Evolutionary conservation across 176 grass and related monocot genomes (phyloP), one percentile per base, ranked within the genome.

Genomic region (Poa pratensis): DNA sequence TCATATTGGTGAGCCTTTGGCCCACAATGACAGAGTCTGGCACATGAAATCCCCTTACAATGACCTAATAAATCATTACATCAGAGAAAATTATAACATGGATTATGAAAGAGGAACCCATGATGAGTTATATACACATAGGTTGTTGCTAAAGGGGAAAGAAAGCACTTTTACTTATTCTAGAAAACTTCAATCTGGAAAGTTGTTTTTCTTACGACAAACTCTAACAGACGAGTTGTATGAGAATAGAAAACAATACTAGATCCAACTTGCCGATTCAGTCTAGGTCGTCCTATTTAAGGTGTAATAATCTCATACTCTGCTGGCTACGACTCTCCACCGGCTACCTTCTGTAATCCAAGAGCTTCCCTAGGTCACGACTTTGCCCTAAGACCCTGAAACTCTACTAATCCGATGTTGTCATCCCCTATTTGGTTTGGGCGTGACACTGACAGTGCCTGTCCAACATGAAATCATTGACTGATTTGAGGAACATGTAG

Each of bases 11-110:
- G 26, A 64, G 13, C 61, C 26, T 51, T 86, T 42, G 68, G 28
- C 85, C 85, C 45, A 70, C 45, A 37, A 86, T 73, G 24, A 72
- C 20, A 26, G 85, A 80, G 26, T 37, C 9, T 17, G 42, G 53
- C 57, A 57, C 19, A 10, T 58, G 77, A 80, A 73, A 86, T 40
- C 85, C 85, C 67, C 53, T 73, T 15, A 75, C 77, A 20, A 86
- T 30, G 28, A 80, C 85, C 85, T 86, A 73, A 17, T 15, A 77
- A 77, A 58, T 59, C 52, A 77, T 59, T 39, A 40, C 1, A 40
- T 7, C 6, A 40, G 30, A 19, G 30, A 12, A 76, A 20, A 54
- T 76, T 76, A 76, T 35, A 37, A 1, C 9, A 57, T 76, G 51
- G 28, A 53, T 35, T 20, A 76, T 55, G 74, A 11, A 35, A 4